Base-by-base conservation (phyloP, 129 eudicot genomes). In the Erigeron canadensis region DNA sequence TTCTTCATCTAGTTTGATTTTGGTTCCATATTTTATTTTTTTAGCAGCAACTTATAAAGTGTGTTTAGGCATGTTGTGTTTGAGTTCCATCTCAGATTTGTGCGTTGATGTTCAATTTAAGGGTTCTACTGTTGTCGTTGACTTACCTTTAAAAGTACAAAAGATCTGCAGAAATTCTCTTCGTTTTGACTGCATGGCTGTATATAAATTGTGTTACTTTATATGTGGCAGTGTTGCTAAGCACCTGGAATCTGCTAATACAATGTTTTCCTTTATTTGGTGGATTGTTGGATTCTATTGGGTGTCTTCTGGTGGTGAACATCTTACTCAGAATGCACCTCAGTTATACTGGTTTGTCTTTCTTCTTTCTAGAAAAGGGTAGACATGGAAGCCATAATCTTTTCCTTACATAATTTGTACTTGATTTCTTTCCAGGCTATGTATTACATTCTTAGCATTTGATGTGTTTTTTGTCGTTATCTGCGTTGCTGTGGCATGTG, bases 281-380 rank as follows among this genome's bases (percentile, higher is more conserved):
- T 95, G 97, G 99, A 86, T 90, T 72, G 85, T 88, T 82, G 99
- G 99, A 63, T 90, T 90, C 80, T 88, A 88, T 72, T 95, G 99
- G 97, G 84, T 90, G 63, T 86, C 91, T 73, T 77, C 88, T 51
- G 96, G 88, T 61, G 96, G 96, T 67, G 71, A 70, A 51, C 69
- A 28, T 44, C 81, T 95, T 81, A 72, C 82, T 71, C 63, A 46
- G 12, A 87, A 84, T 65, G 83, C 96, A 38, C 99, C 96, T 76
- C 92, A 83, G 72, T 87, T 95, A 70, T 95, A 90, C 79, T 95
- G 99, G 99, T 95, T 70, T 74, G 88, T 74, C 59, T 67, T 66
- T 37, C 22, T 63, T 44, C 64, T 39, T 38, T 48, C 15, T 59
- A 10, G 3, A 23, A 18, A 23, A 48, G 64, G 7, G 48, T 42